Percentiles rank a stretch among this genome's conserved stretches.
phyloP scores from a whole-genome alignment of 2,329 filamentous ascomycete genomes.

The Teratosphaeria destructans region DNA sequence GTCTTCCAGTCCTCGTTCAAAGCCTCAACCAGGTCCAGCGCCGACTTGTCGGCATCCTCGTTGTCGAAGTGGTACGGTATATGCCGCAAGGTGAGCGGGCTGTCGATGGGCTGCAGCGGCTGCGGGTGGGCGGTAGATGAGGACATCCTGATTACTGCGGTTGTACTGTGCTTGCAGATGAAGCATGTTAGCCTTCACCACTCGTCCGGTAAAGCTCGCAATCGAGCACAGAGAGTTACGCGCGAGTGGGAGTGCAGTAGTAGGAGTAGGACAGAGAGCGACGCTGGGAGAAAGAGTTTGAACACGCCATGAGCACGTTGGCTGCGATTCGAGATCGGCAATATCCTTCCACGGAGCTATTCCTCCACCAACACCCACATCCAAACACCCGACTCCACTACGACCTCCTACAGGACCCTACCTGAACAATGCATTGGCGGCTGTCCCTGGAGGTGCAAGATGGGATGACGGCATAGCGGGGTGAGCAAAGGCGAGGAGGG shows the following conservation, averaged over 20 bases:
- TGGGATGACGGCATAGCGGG: neutral
- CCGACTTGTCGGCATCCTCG: conserved; percentile 66
- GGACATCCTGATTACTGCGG: conserved; percentile 12
- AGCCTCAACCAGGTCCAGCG: conserved; percentile 65
- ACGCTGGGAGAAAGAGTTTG: neutral
- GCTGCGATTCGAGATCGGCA: neutral
- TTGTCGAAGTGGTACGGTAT: conserved; percentile 72
- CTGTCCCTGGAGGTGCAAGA: neutral
- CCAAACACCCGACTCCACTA: neutral
- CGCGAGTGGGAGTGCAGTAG: neutral
- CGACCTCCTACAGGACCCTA: no score
- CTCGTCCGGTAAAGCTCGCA: neutral
- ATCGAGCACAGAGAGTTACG: neutral
- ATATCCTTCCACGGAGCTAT: neutral
- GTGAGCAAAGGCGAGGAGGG: neutral
- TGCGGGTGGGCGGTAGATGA: conserved; percentile 14
- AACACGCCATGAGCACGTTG: neutral
- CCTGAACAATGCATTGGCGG: neutral
- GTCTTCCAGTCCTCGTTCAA: conserved; percentile 76
- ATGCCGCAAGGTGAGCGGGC: conserved; percentile 30
- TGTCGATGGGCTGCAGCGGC: conserved; percentile 15
- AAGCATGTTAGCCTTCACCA: conserved; percentile 4
- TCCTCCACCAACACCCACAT: neutral
- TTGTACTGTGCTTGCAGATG: conserved; percentile 7
- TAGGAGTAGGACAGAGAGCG: neutral